Evolutionary conservation across 257 asterid genomes (phyloP).

Genomic region (Verbascum thapsus): DNA sequence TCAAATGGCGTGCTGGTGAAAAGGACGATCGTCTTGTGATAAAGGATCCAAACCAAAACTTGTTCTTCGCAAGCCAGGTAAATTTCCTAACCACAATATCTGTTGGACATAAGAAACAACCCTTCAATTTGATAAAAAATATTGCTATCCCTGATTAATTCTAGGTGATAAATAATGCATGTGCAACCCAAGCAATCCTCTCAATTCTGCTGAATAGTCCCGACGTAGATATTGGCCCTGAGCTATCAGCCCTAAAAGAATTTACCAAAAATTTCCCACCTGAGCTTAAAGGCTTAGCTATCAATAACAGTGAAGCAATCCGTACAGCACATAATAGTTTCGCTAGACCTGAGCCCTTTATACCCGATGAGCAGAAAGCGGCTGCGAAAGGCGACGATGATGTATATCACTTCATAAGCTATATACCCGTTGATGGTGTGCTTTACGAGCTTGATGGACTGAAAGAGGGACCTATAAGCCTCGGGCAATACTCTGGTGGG

Average conservation of each 20-base stretch:
- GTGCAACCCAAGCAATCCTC: conserved; percentile 98
- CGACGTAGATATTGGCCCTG: conserved; percentile 89
- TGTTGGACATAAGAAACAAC: conserved; percentile 12
- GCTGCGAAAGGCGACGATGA: conserved; percentile 93
- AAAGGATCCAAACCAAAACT: conserved; percentile 88
- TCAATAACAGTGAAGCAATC: conserved; percentile 92
- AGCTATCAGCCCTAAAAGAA: conserved; percentile 74
- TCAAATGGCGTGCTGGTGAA: conserved; percentile 98
- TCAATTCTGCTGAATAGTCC: conserved; percentile 85
- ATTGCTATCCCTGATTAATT: conserved; percentile 9
- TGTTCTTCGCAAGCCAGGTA: conserved; percentile 97
- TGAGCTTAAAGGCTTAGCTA: conserved; percentile 90
- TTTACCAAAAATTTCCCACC: conserved; percentile 91
- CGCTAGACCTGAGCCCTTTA: conserved; percentile 96
- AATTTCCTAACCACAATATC: conserved; percentile 21
- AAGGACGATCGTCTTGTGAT: conserved; percentile 86
- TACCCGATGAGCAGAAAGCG: conserved; percentile 85
- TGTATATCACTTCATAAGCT: conserved; percentile 94
- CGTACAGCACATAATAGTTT: conserved; percentile 96
- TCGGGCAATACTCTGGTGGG: conserved; percentile 74
- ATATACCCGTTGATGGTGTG: conserved; percentile 85
- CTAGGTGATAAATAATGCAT: conserved; percentile 95
- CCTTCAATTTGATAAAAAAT: conserved; percentile 8
- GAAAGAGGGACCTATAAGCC: conserved; percentile 97
- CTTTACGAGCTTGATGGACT: conserved; percentile 97